Base-by-base conservation (phyloP, 2,329 filamentous ascomycete species). In the Emericellopsis atlantica region DNA sequence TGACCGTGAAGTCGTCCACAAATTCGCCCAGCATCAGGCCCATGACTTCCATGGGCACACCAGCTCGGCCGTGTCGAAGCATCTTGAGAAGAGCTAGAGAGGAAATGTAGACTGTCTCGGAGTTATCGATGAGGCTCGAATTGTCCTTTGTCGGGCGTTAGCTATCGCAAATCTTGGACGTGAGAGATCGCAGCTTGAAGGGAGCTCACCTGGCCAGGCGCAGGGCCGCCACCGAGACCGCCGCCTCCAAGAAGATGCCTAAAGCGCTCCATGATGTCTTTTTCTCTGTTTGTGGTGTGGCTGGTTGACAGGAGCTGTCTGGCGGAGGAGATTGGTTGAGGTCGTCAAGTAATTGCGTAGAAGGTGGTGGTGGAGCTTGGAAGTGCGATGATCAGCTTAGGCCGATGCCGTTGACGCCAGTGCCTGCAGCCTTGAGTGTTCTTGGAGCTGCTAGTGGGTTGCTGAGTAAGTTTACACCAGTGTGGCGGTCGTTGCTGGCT, bases 41-140 rank as follows among this genome's bases (percentile, higher is more conserved):
- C 92, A 98, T 98, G 61, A 98, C 92, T 72, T 98, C 92, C 92
- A 98, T 98, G 16, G 92, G 92, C 49, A 98, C 92, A 69, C 92
- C 92, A 33, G 92, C 92, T 51, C 92, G 84, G 49, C 92, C 92
- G 65, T 98, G 92, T 60, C 92, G 82, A 63, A 98, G 74, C 92
- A 98, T 98, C 76, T 98, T 98, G 54, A 98, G 74, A 40, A 98
- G 75, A 40, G 92, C 92, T 46, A 98, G 79, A 38, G 92, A 98
- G 40, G 92, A 98, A 55, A 98, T 98, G 69, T 98, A 95, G 52
- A 98, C 92, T 29, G 92, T 98, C 70, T 98, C 92, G 54, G 90
- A 95, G 69, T 98, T 98, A 62, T 98, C 92, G 62, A 98, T 93
- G 45, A 98, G 76, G 58, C 83, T 89, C 32, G 78, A 75, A 52